phyloP scores from a whole-genome alignment of 2,329 filamentous ascomycete genomes.

The Calycina herbarum region DNA sequence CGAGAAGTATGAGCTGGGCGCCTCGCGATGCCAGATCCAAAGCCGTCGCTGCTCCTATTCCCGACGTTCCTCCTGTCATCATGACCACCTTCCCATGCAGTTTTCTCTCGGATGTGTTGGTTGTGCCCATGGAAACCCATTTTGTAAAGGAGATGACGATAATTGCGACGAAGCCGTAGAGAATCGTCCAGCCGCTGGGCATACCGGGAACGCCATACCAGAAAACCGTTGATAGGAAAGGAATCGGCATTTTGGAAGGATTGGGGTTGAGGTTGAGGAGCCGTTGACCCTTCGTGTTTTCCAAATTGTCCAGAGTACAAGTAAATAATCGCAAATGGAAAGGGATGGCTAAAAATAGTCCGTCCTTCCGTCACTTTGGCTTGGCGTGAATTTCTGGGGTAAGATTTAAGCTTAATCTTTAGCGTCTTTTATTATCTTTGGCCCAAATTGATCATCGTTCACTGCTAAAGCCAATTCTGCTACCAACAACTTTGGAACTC shows the following conservation, averaged over 20 bases:
- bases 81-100: slow-evolving; percentile 95
- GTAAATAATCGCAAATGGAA: background rate
- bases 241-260: slow-evolving; percentile 33
- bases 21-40: slow-evolving; percentile 75
- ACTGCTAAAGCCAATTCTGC: background rate
- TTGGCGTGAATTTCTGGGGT: slow-evolving; percentile 8
- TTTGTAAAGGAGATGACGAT: slow-evolving; percentile 63
- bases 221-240: slow-evolving; percentile 32
- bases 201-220: slow-evolving; percentile 28
- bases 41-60: slow-evolving; percentile 79
- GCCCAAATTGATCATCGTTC: background rate
- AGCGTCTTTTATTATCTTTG: background rate
- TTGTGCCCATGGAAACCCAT: slow-evolving; percentile 73
- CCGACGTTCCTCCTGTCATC: slow-evolving; percentile 91
- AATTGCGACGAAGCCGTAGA: slow-evolving; percentile 52
- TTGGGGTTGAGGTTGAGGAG: slow-evolving; percentile 7
- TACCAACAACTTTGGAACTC: background rate
- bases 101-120: slow-evolving; percentile 72
- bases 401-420: slow-evolving; percentile 28
- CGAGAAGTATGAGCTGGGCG: slow-evolving; percentile 88
- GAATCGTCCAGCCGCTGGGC: slow-evolving; percentile 46
- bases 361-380: background rate
- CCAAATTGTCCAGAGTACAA: background rate
- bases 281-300: background rate
- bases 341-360: slow-evolving; percentile 3